Base-by-base conservation (phyloP, 2,329 filamentous ascomycete species). In the Sporothrix sp. region DNA sequence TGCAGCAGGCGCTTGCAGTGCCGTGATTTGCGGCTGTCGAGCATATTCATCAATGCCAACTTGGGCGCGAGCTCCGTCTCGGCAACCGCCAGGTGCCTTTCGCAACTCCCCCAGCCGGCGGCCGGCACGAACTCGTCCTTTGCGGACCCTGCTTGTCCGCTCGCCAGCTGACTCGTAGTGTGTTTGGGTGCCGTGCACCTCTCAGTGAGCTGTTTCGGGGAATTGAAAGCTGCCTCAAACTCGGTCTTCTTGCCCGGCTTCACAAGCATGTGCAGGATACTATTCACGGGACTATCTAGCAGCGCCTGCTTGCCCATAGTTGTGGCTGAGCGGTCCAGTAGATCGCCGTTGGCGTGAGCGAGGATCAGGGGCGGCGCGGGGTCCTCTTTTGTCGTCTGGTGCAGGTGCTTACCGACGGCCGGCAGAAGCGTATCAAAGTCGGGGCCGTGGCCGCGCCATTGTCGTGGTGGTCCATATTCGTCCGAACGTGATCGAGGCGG, bases 81-180 rank as follows among this genome's bases (percentile, higher is more conserved):
- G n/a, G 56, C 57, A 32, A 65, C 64, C 32, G 62, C 62, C 48
- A 60, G 52, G 44, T 66, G 61, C 18, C 59, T 62, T 50, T 68
- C 63, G 8, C 66, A 59, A 25, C 66, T 62, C 14, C 63, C 58
- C 57, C 66, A 66, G 4, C 65, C 67, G 58, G 61, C 62, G 46
- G 71, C 66, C 37, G 74, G 59, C 36, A 73, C 59, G 23, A 71
- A 62, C 48, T 67, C 63, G 13, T 71, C 67, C 44, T 65, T 61
- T n/a, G n/a, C n/a, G n/a, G n/a, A n/a, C n/a, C n/a, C n/a, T 61
- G 58, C 52, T 63, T 67, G 46, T 74, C 71, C 25, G 70, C 62
- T 47, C 64, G 66, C 68, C 71, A 73, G 2, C 68, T 69, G 14
- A 59, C 65, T 56, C 65, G 68, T 18, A 70, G 57, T 25, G 57